A percentile compares a stretch with the other conserved stretches of the same genome.
Conservation (phyloP, 371 early-diverging fungal genomes). For the Rhizomucor pusillus region DNA sequence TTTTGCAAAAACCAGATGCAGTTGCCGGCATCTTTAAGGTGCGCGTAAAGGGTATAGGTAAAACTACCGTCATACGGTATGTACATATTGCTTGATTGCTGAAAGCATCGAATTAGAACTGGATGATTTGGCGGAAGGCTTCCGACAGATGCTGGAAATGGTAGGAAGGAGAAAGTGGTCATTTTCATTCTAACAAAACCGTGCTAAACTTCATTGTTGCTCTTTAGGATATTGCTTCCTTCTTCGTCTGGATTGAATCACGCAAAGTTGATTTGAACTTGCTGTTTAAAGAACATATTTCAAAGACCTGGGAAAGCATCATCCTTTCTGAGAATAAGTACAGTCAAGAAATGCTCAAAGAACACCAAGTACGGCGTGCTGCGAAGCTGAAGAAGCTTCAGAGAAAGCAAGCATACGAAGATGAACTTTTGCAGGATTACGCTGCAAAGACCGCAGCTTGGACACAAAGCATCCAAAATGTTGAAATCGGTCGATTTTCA, state of each 20-base stretch:
- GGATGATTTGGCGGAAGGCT: slow-evolving; percentile 65
- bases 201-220: no score
- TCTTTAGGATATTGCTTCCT: slow-evolving; percentile 48
- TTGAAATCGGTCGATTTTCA: slow-evolving; percentile 58
- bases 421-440: slow-evolving; percentile 56
- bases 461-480: slow-evolving; percentile 62
- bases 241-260: slow-evolving; percentile 57
- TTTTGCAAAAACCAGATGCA: slow-evolving; percentile 57
- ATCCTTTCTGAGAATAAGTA: slow-evolving; percentile 49
- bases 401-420: slow-evolving; percentile 47
- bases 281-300: slow-evolving; percentile 55
- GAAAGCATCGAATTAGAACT: slow-evolving; percentile 31
- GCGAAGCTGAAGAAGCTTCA: slow-evolving; percentile 57
- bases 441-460: slow-evolving; percentile 51
- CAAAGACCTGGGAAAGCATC: slow-evolving; percentile 62
- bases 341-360: slow-evolving; percentile 56
- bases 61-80: slow-evolving; percentile 1
- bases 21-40: slow-evolving; percentile 42
- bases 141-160: slow-evolving; percentile 53
- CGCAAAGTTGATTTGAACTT: slow-evolving; percentile 46
- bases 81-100: not conserved
- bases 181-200: no score
- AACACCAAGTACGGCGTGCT: slow-evolving; percentile 42
- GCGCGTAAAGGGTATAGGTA: slow-evolving; percentile 42
- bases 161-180: slow-evolving; percentile 5